Percentiles rank a stretch among this genome's conserved stretches.
Conservation (phyloP, 441 rosid genomes). For the Mallotus repandus region DNA sequence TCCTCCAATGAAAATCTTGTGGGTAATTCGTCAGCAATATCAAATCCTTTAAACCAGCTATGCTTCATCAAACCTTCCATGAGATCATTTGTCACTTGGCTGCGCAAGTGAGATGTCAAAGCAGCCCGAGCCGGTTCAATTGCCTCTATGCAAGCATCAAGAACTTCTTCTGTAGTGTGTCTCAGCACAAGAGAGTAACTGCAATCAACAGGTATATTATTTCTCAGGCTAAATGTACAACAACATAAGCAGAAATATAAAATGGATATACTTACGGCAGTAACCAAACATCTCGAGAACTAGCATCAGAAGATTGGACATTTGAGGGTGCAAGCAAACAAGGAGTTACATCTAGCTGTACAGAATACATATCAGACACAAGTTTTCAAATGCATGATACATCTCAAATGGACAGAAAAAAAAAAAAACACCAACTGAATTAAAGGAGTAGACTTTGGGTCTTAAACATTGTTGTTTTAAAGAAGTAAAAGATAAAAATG, state of each 20-base stretch:
- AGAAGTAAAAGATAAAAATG: neutral
- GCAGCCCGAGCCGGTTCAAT: slow-evolving; percentile 80
- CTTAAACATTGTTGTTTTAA: neutral
- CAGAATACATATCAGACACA: slow-evolving; percentile 29
- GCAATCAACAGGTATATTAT: slow-evolving; percentile 29
- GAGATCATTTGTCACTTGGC: slow-evolving; percentile 75
- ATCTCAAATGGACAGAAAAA: neutral
- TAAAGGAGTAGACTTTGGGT: neutral
- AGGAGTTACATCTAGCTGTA: slow-evolving; percentile 87
- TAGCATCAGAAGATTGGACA: slow-evolving; percentile 41
- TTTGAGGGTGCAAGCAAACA: slow-evolving; percentile 69
- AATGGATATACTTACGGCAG: slow-evolving; percentile 69
- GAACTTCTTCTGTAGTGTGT: slow-evolving; percentile 98
- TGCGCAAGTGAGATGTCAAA: slow-evolving; percentile 74
- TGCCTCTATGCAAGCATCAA: slow-evolving; percentile 83
- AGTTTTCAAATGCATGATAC: slow-evolving; percentile 12
- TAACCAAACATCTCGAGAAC: slow-evolving; percentile 64
- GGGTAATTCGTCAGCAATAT: slow-evolving; percentile 72
- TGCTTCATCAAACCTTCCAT: slow-evolving; percentile 63
- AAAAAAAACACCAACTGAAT: slow-evolving; percentile 4
- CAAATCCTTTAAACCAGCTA: slow-evolving; percentile 80
- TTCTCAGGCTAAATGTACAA: neutral
- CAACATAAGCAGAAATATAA: slow-evolving; percentile 15
- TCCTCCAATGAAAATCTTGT: slow-evolving; percentile 54
- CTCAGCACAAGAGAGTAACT: slow-evolving; percentile 94